A percentile compares a stretch with the other conserved stretches of the same genome.
Evolutionary conservation across 306 rosid genomes (phyloP).

Genomic region (Fragaria ananassa): DNA sequence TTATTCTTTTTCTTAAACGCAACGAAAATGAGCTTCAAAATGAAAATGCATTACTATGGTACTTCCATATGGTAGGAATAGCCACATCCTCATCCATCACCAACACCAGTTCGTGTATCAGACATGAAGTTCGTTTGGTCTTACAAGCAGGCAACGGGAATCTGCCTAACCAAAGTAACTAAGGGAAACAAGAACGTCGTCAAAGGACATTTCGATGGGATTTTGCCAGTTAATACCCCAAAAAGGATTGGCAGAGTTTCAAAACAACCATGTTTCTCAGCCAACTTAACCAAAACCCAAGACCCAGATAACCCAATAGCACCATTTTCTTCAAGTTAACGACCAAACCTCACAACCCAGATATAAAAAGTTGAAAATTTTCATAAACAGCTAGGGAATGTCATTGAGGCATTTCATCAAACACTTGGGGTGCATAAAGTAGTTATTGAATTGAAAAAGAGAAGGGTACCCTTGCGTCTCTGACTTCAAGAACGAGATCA

Average conservation of each 20-base stretch:
- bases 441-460: background rate
- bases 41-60: background rate
- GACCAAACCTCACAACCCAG: background rate
- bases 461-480: constrained; percentile 71
- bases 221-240: background rate
- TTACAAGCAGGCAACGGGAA: background rate
- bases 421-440: constrained; percentile 8
- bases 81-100: background rate
- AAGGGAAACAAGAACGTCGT: background rate
- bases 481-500: constrained; percentile 62
- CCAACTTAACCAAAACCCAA: background rate
- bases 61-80: background rate
- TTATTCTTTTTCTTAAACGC: background rate
- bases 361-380: background rate
- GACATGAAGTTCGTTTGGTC: background rate
- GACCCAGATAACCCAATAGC: background rate
- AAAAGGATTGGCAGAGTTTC: background rate
- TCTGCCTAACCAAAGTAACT: background rate
- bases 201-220: background rate
- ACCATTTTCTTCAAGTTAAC: background rate
- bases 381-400: background rate
- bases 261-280: background rate
- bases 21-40: background rate
- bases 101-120: too few relatives aligned
- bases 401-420: constrained; percentile 30